phyloP scores from a whole-genome alignment of 164 flowering plant genomes.

The Akebia trifoliata region DNA sequence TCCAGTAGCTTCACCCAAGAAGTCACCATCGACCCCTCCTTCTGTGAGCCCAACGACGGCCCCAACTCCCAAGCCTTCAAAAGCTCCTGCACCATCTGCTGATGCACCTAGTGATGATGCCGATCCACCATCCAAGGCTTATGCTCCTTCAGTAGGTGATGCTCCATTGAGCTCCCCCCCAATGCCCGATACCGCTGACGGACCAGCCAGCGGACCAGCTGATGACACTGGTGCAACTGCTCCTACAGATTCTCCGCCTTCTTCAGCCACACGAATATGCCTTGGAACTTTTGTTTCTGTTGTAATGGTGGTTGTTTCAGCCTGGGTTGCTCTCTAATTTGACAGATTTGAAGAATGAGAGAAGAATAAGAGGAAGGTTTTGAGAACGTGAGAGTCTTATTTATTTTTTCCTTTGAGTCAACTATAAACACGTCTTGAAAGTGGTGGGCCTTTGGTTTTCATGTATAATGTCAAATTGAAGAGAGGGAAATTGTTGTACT shows the following conservation, averaged over 20 bases:
- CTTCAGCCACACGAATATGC: constrained; percentile 13
- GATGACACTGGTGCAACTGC: constrained; percentile 10
- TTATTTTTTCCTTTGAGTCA: too few species aligned
- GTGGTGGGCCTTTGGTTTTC: too few species aligned
- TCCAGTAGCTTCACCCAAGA: neutral
- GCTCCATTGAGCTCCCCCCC: constrained; percentile 2
- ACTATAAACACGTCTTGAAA: too few species aligned
- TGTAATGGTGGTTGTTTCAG: constrained; percentile 9
- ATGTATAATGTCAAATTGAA: too few species aligned
- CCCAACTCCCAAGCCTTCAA: constrained; percentile 9
- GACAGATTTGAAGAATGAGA: too few species aligned
- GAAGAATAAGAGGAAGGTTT: too few species aligned
- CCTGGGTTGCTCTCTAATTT: constrained; percentile 9
- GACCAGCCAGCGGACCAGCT: too few species aligned
- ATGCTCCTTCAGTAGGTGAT: neutral
- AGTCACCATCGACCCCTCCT: constrained; percentile 8
- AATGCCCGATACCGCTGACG: constrained; percentile 1
- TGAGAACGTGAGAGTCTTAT: too few species aligned
- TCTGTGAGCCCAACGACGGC: constrained; percentile 4
- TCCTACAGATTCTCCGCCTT: constrained; percentile 1
- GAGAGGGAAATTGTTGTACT: too few species aligned
- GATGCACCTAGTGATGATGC: constrained; percentile 17
- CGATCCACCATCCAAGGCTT: too few species aligned
- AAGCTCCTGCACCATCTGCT: constrained; percentile 9
- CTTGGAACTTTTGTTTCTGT: neutral